Percentiles rank a stretch among this genome's conserved stretches.
phyloP scores from a whole-genome alignment of 2,329 filamentous ascomycete genomes.

The Rutstroemia sp. region DNA sequence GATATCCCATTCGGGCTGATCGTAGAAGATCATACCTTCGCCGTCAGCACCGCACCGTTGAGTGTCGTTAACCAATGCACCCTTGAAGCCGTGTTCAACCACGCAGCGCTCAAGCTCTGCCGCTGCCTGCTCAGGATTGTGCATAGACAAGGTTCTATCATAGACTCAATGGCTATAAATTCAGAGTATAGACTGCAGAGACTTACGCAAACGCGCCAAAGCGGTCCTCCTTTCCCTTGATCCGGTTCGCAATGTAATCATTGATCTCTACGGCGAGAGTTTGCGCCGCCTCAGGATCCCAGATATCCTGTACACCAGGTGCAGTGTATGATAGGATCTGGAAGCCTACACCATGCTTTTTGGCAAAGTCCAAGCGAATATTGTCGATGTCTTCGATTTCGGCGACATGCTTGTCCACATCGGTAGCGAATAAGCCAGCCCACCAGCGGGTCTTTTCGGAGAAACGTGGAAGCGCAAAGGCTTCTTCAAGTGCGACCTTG shows the following conservation, averaged over 20 bases:
- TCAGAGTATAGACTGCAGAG: no score
- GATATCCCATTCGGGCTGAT: constrained; percentile 49
- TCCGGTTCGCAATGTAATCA: constrained; percentile 19
- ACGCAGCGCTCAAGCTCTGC: constrained; percentile 45
- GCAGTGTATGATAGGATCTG: constrained; percentile 42
- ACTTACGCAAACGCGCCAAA: constrained; percentile 38
- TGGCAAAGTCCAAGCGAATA: constrained; percentile 36
- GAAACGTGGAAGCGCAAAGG: constrained; percentile 51
- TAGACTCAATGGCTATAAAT: no score
- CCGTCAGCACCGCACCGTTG: constrained; percentile 51
- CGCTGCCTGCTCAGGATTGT: constrained; percentile 43
- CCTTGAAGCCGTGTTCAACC: constrained; percentile 52
- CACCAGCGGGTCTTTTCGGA: constrained; percentile 53
- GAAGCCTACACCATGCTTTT: constrained; percentile 42
- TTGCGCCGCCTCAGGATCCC: constrained; percentile 36
- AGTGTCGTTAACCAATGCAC: constrained; percentile 54
- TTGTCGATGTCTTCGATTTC: constrained; percentile 45
- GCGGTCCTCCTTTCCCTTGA: constrained; percentile 29
- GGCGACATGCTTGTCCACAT: constrained; percentile 48
- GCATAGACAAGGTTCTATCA: constrained; percentile 39
- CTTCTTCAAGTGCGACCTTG: constrained; percentile 56
- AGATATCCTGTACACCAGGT: constrained; percentile 41
- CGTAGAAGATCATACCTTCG: constrained; percentile 58
- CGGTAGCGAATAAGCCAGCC: constrained; percentile 51
- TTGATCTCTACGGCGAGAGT: constrained; percentile 34